phyloP scores from a whole-genome alignment of 768 basidiomycete species.

The Rhodotorula sphaerocarpa region DNA sequence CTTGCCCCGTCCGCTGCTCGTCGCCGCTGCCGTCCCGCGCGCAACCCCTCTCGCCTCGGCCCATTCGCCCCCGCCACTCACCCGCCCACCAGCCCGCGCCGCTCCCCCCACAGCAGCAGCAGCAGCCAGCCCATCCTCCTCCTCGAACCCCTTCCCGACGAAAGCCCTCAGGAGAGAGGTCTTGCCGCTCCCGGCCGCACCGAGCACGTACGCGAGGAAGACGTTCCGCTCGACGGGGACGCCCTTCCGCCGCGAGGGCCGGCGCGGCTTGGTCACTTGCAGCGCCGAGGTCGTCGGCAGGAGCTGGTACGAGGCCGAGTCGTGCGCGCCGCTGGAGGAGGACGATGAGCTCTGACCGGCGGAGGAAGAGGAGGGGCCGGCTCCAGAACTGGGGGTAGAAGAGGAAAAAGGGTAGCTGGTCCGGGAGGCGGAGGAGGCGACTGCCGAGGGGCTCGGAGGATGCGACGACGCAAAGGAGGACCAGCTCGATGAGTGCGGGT shows the following conservation, averaged over 20 bases:
- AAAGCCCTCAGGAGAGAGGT: conserved; percentile 77
- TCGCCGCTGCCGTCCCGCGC: conserved; percentile 56
- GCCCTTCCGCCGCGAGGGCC: conserved; percentile 73
- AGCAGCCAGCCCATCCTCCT: conserved; percentile 39
- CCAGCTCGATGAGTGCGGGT: conserved; percentile 55
- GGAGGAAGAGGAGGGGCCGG: not conserved
- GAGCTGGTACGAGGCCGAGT: conserved; percentile 39
- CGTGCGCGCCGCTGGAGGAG: not conserved
- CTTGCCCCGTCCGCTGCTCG: conserved; percentile 11
- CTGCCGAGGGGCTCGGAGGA: not conserved
- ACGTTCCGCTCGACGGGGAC: conserved; percentile 66
- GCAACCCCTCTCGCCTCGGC: not conserved
- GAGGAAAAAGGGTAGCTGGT: conserved; percentile 8
- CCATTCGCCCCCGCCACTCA: not conserved
- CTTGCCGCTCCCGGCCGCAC: conserved; percentile 93
- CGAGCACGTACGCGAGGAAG: conserved; percentile 78
- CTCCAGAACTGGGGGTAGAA: no score
- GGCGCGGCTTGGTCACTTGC: conserved; percentile 72
- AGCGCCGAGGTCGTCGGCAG: conserved; percentile 62
- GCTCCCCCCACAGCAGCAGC: not conserved
- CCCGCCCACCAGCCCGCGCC: not conserved
- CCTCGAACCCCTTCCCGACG: conserved; percentile 67
- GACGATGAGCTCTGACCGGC: not conserved
- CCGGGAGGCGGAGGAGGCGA: not conserved
- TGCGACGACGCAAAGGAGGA: not conserved